Evolutionary conservation across 495 filamentous ascomycete species (phyloP).

Genomic region (Pyrenopolyporus hunteri): DNA sequence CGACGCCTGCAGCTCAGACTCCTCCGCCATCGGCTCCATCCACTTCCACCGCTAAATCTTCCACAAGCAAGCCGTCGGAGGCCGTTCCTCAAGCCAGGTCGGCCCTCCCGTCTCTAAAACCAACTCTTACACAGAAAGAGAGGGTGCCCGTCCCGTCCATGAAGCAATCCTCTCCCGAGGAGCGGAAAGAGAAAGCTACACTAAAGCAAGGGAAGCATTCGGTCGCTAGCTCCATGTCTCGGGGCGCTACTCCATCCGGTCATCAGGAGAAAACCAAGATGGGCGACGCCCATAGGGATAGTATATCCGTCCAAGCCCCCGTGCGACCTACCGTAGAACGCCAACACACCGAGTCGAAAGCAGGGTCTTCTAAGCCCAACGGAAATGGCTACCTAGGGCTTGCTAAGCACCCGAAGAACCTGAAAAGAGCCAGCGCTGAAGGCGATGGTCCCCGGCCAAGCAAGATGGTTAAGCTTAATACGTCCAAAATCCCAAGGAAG

Average conservation of each 20-base stretch:
- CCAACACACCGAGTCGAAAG: conserved; percentile 26
- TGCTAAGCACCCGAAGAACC: conserved; percentile 24
- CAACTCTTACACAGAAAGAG: conserved; percentile 11
- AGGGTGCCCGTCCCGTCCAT: neutral
- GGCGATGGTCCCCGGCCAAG: conserved; percentile 43
- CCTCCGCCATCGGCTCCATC: conserved; percentile 13
- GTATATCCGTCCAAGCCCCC: conserved; percentile 36
- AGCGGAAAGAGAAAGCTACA: conserved; percentile 10
- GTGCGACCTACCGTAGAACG: conserved; percentile 35
- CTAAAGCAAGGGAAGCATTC: conserved; percentile 21
- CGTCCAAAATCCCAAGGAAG: conserved; percentile 27
- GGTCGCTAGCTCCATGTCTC: neutral
- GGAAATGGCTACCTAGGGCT: conserved; percentile 24
- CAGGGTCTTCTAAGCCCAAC: conserved; percentile 28
- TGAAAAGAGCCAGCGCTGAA: conserved; percentile 38
- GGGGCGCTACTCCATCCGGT: conserved; percentile 6
- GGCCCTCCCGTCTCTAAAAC: conserved; percentile 9
- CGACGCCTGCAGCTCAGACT: conserved; percentile 18
- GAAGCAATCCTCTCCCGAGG: conserved; percentile 14
- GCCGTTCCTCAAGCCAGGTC: conserved; percentile 18
- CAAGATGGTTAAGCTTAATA: conserved; percentile 47
- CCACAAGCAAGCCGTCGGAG: no score
- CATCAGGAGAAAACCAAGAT: conserved; percentile 27
- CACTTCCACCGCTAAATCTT: conserved; percentile 19
- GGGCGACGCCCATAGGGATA: conserved; percentile 30